Evolutionary conservation across 1,284 basidiomycete species (phyloP).

Genomic region (Ustilago vetiveriae): DNA sequence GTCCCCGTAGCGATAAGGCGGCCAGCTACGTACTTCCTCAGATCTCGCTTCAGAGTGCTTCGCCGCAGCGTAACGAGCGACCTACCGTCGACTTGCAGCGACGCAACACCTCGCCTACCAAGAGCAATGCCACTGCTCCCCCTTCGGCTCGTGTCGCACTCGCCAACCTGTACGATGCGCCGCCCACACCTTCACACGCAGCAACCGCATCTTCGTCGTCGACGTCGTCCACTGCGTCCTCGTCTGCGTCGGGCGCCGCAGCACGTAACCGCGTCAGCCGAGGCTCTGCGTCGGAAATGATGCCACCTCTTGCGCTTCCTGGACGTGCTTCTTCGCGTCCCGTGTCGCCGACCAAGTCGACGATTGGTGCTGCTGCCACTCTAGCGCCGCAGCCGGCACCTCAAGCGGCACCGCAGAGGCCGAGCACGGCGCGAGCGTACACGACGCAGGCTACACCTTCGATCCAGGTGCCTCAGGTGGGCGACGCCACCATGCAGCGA

Average conservation of each 20-base stretch:
- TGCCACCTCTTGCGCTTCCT: conserved; percentile 37
- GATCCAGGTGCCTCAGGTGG: conserved; percentile 46
- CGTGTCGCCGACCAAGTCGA: conserved; percentile 44
- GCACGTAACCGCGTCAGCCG: conserved; percentile 32
- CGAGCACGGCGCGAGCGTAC: conserved; percentile 41
- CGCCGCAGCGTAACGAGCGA: conserved; percentile 38
- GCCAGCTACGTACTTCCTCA: conserved; percentile 29
- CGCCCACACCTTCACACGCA: conserved; percentile 3
- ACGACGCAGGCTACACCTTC: conserved; percentile 55
- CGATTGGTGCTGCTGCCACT: conserved; percentile 15
- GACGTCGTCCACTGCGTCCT: conserved; percentile 14
- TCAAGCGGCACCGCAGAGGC: conserved; percentile 18
- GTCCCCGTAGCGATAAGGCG: conserved; percentile 16
- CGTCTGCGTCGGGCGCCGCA: conserved; percentile 10
- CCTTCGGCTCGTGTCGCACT: conserved; percentile 32
- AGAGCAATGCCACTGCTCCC: conserved; percentile 20
- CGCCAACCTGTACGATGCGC: conserved; percentile 33
- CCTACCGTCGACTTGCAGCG: conserved; percentile 31
- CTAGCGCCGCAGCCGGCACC: conserved; percentile 18
- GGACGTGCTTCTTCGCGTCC: conserved; percentile 45
- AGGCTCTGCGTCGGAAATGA: conserved; percentile 34
- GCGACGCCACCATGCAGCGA: conserved; percentile 77
- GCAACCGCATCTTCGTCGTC: conserved; percentile 19
- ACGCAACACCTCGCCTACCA: conserved; percentile 46
- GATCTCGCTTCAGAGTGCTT: conserved; percentile 40